These are phyloP conservation scores for Jackrogersella minutella DNA, from an alignment of 495 filamentous ascomycete genomes.

Conservation along the genomic window DNA sequence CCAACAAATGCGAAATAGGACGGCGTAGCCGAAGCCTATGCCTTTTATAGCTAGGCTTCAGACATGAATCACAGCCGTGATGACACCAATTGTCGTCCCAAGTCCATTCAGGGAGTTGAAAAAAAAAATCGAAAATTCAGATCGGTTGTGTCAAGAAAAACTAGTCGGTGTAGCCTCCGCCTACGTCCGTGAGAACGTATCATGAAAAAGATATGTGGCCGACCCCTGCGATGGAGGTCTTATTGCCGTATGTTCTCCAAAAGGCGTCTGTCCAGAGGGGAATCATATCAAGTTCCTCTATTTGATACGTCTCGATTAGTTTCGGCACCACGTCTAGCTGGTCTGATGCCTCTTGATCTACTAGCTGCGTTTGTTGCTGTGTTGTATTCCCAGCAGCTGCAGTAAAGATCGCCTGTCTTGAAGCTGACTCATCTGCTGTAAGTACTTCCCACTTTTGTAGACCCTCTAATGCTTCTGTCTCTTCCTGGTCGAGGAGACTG, in stretches of 20 bases:
- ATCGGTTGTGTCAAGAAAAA: too few species aligned
- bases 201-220: slow-evolving; percentile 13
- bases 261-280: slow-evolving; percentile 25
- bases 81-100: too few species aligned
- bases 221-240: slow-evolving; percentile 3
- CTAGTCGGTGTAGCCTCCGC: too few species aligned
- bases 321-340: neutral
- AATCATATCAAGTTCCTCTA: slow-evolving; percentile 6
- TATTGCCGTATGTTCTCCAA: slow-evolving; percentile 29
- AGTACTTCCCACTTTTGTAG: slow-evolving; percentile 20
- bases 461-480: neutral
- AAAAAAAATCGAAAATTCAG: too few species aligned
- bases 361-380: neutral
- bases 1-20: too few species aligned
- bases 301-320: slow-evolving; percentile 8
- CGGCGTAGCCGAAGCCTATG: too few species aligned
- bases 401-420: neutral
- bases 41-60: too few species aligned
- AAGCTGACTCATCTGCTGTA: neutral
- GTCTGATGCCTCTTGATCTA: neutral
- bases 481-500: slow-evolving; percentile 24
- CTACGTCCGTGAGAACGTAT: neutral
- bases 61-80: too few species aligned
- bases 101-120: too few species aligned
- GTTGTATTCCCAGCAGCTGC: neutral